These are phyloP conservation scores for Aspergillus ruber DNA, from an alignment of 2,329 filamentous ascomycete genomes.

Conservation along the genomic window DNA sequence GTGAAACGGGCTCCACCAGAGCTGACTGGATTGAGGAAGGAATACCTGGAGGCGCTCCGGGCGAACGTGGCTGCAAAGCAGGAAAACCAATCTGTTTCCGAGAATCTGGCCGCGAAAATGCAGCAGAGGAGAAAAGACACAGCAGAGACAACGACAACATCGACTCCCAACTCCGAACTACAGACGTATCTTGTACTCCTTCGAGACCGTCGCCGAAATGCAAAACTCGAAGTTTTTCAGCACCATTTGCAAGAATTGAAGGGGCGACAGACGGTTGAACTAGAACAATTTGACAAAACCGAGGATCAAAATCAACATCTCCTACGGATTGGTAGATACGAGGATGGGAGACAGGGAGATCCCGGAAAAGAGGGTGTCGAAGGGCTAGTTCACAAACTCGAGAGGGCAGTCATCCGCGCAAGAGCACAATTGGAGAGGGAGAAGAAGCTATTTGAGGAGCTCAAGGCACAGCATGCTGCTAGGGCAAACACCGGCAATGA, in stretches of 20 bases:
- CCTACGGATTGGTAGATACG: slow-evolving; percentile 10
- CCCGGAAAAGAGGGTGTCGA: slow-evolving; percentile 19
- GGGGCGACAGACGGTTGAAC: slow-evolving; percentile 14
- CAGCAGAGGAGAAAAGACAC: slow-evolving; percentile 15
- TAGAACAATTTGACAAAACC: slow-evolving; percentile 16
- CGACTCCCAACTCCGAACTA: slow-evolving; percentile 21
- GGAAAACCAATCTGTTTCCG: slow-evolving; percentile 29
- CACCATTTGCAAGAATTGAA: slow-evolving; percentile 39
- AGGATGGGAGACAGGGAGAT: slow-evolving; percentile 8
- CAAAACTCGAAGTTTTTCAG: slow-evolving; percentile 43
- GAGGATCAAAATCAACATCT: slow-evolving; percentile 11
- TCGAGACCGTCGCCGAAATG: slow-evolving; percentile 40
- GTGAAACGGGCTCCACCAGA: slow-evolving; percentile 34
- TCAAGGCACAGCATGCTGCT: slow-evolving; percentile 20
- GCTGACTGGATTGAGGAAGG: slow-evolving; percentile 36
- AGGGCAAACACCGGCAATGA: not conserved
- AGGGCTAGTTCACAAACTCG: slow-evolving; percentile 31
- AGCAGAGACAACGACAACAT: slow-evolving; percentile 7
- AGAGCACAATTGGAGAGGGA: slow-evolving; percentile 31
- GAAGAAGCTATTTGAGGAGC: slow-evolving; percentile 26
- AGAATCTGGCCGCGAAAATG: slow-evolving; percentile 25
- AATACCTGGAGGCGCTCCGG: slow-evolving; percentile 42
- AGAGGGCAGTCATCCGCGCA: slow-evolving; percentile 33
- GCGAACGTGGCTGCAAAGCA: slow-evolving; percentile 36
- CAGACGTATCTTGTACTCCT: slow-evolving; percentile 40